Evolutionary conservation across 2,329 filamentous ascomycete species (phyloP).

Genomic region (Macrophomina tecta): DNA sequence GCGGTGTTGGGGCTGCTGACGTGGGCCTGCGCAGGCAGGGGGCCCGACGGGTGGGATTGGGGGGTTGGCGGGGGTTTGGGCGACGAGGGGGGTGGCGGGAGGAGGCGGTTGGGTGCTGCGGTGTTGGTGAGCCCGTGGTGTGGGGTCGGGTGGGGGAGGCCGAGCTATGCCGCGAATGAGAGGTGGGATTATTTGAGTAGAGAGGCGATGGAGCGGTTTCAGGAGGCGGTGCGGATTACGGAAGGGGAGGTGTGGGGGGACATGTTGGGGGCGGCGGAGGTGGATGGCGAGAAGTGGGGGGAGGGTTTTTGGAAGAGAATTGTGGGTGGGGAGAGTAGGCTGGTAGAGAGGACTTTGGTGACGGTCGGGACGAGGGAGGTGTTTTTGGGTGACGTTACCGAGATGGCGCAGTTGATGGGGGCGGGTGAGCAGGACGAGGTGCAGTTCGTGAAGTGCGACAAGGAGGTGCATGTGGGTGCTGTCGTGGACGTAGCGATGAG

Average conservation of each 20-base stretch:
- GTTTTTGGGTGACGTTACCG: constrained; percentile 5
- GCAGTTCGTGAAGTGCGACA: not conserved
- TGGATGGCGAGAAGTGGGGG: not conserved
- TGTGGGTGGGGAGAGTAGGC: not conserved
- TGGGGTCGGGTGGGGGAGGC: not conserved
- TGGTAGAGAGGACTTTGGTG: constrained; percentile 6
- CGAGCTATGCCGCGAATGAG: not conserved
- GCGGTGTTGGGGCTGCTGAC: constrained; percentile 48
- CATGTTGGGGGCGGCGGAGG: constrained; percentile 8
- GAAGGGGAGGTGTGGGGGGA: constrained; percentile 5
- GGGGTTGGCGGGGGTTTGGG: not conserved
- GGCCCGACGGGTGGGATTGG: not conserved
- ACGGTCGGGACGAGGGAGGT: constrained; percentile 19
- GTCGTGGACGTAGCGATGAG: constrained; percentile 9
- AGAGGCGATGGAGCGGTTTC: not conserved
- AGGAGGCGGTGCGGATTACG: not conserved
- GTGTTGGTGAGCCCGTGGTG: constrained; percentile 13
- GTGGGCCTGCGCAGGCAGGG: constrained; percentile 45
- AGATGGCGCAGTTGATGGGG: constrained; percentile 11
- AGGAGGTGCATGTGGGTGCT: constrained; percentile 14
- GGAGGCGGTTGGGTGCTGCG: not conserved
- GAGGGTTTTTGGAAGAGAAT: constrained; percentile 11
- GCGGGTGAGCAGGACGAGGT: not conserved
- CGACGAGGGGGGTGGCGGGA: not conserved
- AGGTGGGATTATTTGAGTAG: not conserved